Percentiles rank a stretch among this genome's conserved stretches.
phyloP scores from a whole-genome alignment of 208 protist species.

The Angomonas deanei region DNA sequence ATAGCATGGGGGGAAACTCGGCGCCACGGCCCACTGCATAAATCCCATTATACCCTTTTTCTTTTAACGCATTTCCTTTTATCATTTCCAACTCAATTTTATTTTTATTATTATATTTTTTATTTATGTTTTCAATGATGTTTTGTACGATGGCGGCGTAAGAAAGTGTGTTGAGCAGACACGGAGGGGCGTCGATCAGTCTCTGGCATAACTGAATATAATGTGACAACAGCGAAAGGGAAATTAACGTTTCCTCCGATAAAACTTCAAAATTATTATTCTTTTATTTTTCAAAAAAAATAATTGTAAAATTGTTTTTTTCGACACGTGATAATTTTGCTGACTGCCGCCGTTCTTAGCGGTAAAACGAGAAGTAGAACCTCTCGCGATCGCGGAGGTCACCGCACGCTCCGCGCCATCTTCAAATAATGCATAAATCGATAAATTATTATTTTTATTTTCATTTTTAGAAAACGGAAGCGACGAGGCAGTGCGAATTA shows the following conservation, averaged over 20 bases:
- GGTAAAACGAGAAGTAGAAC: background rate
- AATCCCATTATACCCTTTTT: constrained; percentile 64
- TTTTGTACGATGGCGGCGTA: constrained; percentile 59
- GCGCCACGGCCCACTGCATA: constrained; percentile 73
- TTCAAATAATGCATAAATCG: background rate
- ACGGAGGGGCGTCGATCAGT: constrained; percentile 76
- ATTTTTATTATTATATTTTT: constrained; percentile 1
- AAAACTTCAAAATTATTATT: background rate
- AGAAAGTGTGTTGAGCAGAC: constrained; percentile 62
- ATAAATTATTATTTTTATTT: constrained; percentile 1
- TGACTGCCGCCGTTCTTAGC: background rate
- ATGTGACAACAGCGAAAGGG: constrained; percentile 29
- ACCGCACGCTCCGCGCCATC: background rate
- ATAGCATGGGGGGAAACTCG: constrained; percentile 56
- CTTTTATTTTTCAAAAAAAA: background rate
- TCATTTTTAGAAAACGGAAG: background rate
- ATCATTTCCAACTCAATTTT: constrained; percentile 38
- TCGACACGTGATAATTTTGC: too few species aligned
- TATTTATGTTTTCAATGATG: background rate
- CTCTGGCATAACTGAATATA: constrained; percentile 77
- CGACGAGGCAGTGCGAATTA: background rate
- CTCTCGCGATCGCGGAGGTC: background rate
- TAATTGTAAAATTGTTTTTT: too few species aligned
- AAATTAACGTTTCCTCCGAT: constrained; percentile 41
- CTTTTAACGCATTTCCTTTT: constrained; percentile 62